These are phyloP conservation scores for Wickerhamiella brachini DNA, from an alignment of 805 yeast genomes.

Conservation along the genomic window DNA sequence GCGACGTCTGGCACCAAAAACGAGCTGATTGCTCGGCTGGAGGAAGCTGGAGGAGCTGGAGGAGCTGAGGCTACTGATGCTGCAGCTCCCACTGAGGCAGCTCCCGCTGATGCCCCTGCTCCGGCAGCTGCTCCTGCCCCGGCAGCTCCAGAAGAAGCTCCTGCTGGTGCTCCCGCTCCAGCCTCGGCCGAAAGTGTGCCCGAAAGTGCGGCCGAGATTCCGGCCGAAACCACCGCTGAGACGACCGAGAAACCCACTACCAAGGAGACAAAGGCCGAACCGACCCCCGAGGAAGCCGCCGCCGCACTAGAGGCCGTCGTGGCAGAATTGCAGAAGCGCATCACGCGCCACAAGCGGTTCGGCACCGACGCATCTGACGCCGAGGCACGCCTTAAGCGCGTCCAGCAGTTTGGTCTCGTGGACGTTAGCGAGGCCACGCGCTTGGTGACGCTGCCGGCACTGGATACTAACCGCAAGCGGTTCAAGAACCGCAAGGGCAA, in stretches of 20 bases:
- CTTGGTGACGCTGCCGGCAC: background rate
- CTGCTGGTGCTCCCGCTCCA: slow-evolving; percentile 3
- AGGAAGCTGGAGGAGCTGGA: slow-evolving; percentile 35
- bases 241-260: slow-evolving; percentile 1
- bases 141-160: slow-evolving; percentile 5
- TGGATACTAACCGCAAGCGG: background rate
- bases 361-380: slow-evolving; percentile 41
- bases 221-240: slow-evolving; percentile 13
- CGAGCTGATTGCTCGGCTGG: slow-evolving; percentile 53
- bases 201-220: slow-evolving; percentile 8
- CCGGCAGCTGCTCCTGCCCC: slow-evolving; percentile 5
- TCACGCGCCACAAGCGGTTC: slow-evolving; percentile 64
- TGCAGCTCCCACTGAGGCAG: slow-evolving; percentile 5
- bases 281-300: slow-evolving; percentile 20
- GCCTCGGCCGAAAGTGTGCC: background rate
- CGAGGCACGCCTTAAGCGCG: slow-evolving; percentile 50
- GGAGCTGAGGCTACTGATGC: slow-evolving; percentile 13
- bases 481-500: slow-evolving; percentile 1
- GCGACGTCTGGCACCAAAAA: slow-evolving; percentile 67
- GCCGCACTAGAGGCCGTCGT: slow-evolving; percentile 52
- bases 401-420: slow-evolving; percentile 76
- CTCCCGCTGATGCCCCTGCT: slow-evolving; percentile 4
- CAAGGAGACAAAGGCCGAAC: slow-evolving; percentile 10
- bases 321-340: slow-evolving; percentile 50
- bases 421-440: slow-evolving; percentile 11